A percentile compares a stretch with the other conserved stretches of the same genome.
phyloP scores from a whole-genome alignment of 306 rosid genomes.

The Begonia fuchsioides region DNA sequence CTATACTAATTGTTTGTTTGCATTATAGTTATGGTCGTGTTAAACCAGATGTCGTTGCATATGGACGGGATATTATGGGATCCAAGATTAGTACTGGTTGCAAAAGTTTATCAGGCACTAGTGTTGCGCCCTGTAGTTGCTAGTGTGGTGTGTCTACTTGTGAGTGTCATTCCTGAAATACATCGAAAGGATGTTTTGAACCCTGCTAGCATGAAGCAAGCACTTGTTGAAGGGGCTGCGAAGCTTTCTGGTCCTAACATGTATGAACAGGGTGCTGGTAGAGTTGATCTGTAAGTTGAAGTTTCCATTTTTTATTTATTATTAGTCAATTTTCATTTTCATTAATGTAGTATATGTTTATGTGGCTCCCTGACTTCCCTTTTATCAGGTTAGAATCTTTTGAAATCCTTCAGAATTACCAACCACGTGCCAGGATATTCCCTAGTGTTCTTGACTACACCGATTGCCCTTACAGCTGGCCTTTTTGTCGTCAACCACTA shows the following conservation, averaged over 20 bases:
- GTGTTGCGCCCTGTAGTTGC: slow-evolving; percentile 99
- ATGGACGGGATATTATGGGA: slow-evolving; percentile 97
- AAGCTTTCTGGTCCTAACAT: slow-evolving; percentile 79
- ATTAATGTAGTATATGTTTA: background rate
- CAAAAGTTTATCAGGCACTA: slow-evolving; percentile 95
- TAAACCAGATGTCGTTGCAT: slow-evolving; percentile 95
- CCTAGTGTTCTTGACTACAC: slow-evolving; percentile 77
- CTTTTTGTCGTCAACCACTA: slow-evolving; percentile 94
- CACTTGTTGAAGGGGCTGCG: slow-evolving; percentile 94
- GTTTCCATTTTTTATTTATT: background rate
- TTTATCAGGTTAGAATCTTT: slow-evolving; percentile 79
- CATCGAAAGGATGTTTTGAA: slow-evolving; percentile 53
- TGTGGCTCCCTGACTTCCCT: slow-evolving; percentile 9
- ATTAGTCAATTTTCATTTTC: background rate
- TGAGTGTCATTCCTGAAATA: slow-evolving; percentile 71
- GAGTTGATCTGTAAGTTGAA: slow-evolving; percentile 79
- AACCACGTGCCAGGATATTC: slow-evolving; percentile 85
- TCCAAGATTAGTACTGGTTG: slow-evolving; percentile 91
- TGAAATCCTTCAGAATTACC: slow-evolving; percentile 75
- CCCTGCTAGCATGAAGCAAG: slow-evolving; percentile 99
- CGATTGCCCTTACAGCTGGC: slow-evolving; percentile 95
- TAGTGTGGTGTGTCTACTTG: slow-evolving; percentile 92
- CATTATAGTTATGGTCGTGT: slow-evolving; percentile 75
- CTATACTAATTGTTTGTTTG: background rate
- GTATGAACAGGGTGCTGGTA: slow-evolving; percentile 98